These are phyloP conservation scores for Nicotiana otophora DNA, from an alignment of 257 asterid genomes.

Conservation along the genomic window DNA sequence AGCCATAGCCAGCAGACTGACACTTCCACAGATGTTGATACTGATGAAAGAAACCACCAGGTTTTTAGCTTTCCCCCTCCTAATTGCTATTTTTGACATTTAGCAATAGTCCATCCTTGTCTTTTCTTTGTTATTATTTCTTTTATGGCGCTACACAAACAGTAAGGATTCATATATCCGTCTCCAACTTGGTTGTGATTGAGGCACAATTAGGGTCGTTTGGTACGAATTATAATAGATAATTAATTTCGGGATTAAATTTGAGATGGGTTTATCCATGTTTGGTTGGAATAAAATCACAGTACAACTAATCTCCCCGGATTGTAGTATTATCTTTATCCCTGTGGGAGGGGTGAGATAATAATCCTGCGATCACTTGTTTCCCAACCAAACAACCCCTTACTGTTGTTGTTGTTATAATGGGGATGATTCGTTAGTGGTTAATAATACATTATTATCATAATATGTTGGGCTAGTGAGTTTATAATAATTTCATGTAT, in stretches of 20 bases:
- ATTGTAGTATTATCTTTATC: too few relatives aligned
- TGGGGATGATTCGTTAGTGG: too few relatives aligned
- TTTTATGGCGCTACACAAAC: background rate
- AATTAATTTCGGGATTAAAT: too few relatives aligned
- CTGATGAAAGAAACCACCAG: slow-evolving; percentile 39
- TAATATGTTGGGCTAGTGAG: background rate
- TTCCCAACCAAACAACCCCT: too few relatives aligned
- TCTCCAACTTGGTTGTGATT: background rate
- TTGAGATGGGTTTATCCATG: too few relatives aligned
- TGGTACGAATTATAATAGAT: too few relatives aligned
- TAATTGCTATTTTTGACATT: background rate
- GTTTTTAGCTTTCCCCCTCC: slow-evolving; percentile 1
- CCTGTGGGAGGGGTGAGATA: too few relatives aligned
- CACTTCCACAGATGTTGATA: slow-evolving; percentile 46
- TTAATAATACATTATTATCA: too few relatives aligned
- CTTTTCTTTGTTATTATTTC: background rate
- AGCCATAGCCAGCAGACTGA: slow-evolving; percentile 65
- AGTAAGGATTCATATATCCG: background rate
- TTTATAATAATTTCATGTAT: background rate
- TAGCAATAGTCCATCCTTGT: background rate
- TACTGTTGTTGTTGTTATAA: too few relatives aligned
- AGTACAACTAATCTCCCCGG: too few relatives aligned
- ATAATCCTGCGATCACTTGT: too few relatives aligned
- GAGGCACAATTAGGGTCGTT: background rate
- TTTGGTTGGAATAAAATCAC: too few relatives aligned